Evolutionary conservation across 345 rosid species (phyloP).

Genomic region (Pistacia integerrima): DNA sequence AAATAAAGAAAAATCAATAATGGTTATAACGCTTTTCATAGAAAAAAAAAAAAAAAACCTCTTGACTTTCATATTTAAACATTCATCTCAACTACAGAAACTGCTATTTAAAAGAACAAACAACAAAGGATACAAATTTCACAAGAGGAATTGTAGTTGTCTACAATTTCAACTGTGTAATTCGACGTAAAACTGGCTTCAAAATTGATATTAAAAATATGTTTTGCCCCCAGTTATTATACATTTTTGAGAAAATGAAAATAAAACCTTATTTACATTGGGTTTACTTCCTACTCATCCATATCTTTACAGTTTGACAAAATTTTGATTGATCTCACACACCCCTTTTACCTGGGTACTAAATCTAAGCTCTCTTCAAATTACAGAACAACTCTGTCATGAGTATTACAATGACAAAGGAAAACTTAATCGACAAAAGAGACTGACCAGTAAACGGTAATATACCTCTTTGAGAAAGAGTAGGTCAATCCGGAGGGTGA

Average conservation of each 20-base stretch:
- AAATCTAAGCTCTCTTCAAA: not conserved
- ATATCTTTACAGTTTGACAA: not conserved
- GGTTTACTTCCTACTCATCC: not conserved
- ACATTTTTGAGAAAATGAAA: not conserved
- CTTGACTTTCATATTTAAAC: no score
- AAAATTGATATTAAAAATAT: conserved; percentile 3
- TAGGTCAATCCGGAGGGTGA: not conserved
- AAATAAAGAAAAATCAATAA: no score
- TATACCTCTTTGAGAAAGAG: not conserved
- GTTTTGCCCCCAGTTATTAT: not conserved
- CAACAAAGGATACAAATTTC: not conserved
- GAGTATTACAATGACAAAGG: not conserved
- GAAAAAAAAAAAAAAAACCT: no score
- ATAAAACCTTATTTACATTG: not conserved
- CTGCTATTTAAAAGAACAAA: no score
- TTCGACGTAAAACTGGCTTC: not conserved
- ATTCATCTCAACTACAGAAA: no score
- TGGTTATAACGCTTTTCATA: no score
- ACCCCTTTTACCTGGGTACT: not conserved
- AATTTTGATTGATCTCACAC: not conserved
- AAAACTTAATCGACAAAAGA: not conserved
- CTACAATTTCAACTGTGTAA: not conserved
- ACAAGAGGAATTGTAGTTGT: not conserved
- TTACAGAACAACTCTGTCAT: not conserved
- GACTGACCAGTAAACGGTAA: not conserved